phyloP scores from a whole-genome alignment of 257 asterid species.

The Gentiana straminea region DNA sequence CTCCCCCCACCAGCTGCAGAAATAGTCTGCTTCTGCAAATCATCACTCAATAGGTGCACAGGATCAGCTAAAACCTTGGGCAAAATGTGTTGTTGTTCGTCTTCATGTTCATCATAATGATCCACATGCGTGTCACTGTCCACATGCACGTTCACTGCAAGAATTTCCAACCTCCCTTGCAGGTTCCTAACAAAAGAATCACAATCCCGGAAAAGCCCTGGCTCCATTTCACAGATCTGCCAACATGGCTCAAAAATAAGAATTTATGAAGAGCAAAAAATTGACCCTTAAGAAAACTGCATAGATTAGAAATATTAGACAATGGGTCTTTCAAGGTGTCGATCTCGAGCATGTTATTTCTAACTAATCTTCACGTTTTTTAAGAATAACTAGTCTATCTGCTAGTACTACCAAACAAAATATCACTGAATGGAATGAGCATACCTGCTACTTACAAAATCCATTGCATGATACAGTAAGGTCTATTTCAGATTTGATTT shows the following conservation, averaged over 20 bases:
- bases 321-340: background rate
- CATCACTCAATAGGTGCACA: constrained; percentile 35
- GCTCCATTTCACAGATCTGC: constrained; percentile 75
- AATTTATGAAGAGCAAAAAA: background rate
- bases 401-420: too few species aligned
- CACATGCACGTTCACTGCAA: constrained; percentile 73
- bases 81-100: constrained; percentile 29
- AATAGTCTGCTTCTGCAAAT: constrained; percentile 49
- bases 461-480: too few species aligned
- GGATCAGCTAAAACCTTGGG: constrained; percentile 23
- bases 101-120: constrained; percentile 64
- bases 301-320: background rate
- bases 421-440: too few species aligned
- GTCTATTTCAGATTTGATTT: too few species aligned
- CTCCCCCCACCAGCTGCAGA: constrained; percentile 12
- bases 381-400: too few species aligned
- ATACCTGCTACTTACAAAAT: too few species aligned
- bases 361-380: too few species aligned
- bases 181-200: constrained; percentile 59
- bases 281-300: background rate
- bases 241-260: background rate
- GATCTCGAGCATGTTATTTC: too few species aligned
- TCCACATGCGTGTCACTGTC: constrained; percentile 62
- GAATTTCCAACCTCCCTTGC: constrained; percentile 79
- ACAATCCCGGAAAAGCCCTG: constrained; percentile 65